Evolutionary conservation across 129 eudicot genomes (phyloP).

Genomic region (Calendula officinalis): DNA sequence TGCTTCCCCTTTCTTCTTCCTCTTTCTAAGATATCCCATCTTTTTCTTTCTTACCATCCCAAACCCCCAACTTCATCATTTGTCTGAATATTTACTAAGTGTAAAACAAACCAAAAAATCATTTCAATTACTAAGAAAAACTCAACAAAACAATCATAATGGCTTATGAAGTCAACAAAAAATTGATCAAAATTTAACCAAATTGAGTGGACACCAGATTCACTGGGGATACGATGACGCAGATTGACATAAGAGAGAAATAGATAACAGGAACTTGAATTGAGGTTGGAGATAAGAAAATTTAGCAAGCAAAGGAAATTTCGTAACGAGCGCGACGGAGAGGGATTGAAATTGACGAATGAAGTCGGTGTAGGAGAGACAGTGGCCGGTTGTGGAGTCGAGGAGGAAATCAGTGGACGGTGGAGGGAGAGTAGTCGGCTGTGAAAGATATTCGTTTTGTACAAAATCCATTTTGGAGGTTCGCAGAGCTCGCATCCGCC

Average conservation of each 20-base stretch:
- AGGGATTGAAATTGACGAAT: slow-evolving; percentile 52
- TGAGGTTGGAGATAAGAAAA: slow-evolving; percentile 60
- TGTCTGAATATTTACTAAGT: too few species aligned
- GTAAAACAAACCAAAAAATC: too few species aligned
- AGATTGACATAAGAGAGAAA: slow-evolving; percentile 69
- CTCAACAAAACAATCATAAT: too few species aligned
- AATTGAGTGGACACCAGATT: slow-evolving; percentile 62
- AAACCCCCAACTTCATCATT: too few species aligned
- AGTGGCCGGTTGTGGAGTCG: slow-evolving; percentile 59
- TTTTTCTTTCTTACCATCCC: too few species aligned
- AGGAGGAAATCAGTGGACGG: slow-evolving; percentile 52
- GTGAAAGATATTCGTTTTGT: slow-evolving; percentile 50
- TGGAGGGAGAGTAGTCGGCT: slow-evolving; percentile 51
- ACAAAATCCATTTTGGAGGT: slow-evolving; percentile 55
- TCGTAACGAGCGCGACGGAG: slow-evolving; percentile 39
- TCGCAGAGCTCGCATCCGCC: slow-evolving; percentile 29
- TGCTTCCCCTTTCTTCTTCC: too few species aligned
- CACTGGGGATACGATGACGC: slow-evolving; percentile 67
- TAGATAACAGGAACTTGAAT: slow-evolving; percentile 64
- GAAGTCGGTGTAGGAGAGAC: slow-evolving; percentile 60
- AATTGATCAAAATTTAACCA: too few species aligned
- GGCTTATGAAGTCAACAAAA: too few species aligned
- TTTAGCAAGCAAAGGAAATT: slow-evolving; percentile 41
- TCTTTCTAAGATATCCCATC: too few species aligned
- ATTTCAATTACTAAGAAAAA: too few species aligned